phyloP scores from a whole-genome alignment of 352 stramenopile genomes.

The Globisporangium recalcitrans region DNA sequence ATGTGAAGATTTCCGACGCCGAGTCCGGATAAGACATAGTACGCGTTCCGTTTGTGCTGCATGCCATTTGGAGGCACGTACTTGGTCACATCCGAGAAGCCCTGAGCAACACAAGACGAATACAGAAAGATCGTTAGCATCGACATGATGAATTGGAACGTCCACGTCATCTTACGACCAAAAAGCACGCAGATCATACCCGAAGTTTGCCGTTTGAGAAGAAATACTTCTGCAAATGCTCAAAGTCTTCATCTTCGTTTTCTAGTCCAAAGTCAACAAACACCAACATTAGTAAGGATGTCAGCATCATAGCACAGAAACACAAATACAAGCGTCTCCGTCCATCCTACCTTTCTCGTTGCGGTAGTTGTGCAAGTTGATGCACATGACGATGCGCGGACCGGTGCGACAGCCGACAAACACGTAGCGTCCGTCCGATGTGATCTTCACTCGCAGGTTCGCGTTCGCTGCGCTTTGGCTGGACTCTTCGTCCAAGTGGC shows the following conservation, averaged over 20 bases:
- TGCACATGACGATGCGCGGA: conserved; percentile 70
- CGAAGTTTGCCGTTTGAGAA: conserved; percentile 46
- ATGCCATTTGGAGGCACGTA: conserved; percentile 21
- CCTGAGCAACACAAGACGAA: conserved; percentile 30
- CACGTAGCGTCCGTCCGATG: conserved; percentile 67
- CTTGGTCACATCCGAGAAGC: conserved; percentile 68
- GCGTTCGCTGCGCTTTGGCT: conserved; percentile 41
- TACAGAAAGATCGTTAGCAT: not conserved
- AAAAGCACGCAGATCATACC: conserved; percentile 22
- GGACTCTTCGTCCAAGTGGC: conserved; percentile 76
- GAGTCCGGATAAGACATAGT: conserved; percentile 72
- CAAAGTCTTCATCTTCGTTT: conserved; percentile 70
- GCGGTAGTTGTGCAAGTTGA: conserved; percentile 76
- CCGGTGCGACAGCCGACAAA: conserved; percentile 76
- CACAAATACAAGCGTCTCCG: not conserved
- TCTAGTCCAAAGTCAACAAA: conserved; percentile 27
- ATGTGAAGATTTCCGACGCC: conserved; percentile 66
- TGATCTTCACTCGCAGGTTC: conserved; percentile 74
- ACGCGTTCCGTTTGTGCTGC: conserved; percentile 30
- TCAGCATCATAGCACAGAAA: not conserved
- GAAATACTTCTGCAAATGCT: conserved; percentile 80
- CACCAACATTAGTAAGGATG: no score
- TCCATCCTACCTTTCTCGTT: conserved; percentile 62
- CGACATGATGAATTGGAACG: not conserved
- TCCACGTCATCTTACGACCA: not conserved